These are phyloP conservation scores for Candida boidinii DNA, from an alignment of 805 yeast species.

Conservation along the genomic window DNA sequence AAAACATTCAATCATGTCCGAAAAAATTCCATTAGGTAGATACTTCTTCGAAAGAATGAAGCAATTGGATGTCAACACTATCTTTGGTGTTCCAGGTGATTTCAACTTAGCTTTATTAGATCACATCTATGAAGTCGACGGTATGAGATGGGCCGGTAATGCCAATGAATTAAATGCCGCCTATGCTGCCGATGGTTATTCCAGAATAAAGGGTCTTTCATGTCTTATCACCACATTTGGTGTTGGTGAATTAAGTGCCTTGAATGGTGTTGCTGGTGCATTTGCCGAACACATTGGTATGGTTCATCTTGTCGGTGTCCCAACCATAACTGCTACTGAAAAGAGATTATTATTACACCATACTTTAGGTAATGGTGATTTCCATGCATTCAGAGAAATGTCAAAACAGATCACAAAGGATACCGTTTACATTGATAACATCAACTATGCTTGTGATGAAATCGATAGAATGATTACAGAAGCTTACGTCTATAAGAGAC, in stretches of 20 bases:
- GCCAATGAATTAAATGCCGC: constrained; percentile 88
- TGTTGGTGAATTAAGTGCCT: constrained; percentile 80
- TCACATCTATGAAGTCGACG: constrained; percentile 65
- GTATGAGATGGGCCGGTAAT: constrained; percentile 84
- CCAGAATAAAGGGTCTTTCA: constrained; percentile 69
- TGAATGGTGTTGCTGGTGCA: constrained; percentile 83
- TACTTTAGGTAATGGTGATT: constrained; percentile 79
- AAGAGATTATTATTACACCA: constrained; percentile 71
- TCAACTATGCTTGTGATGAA: constrained; percentile 55
- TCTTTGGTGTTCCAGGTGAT: constrained; percentile 80
- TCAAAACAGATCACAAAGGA: constrained; percentile 64
- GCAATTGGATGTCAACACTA: constrained; percentile 62
- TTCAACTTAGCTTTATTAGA: constrained; percentile 67
- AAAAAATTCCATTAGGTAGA: constrained; percentile 63
- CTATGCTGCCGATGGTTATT: constrained; percentile 83
- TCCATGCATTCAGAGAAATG: constrained; percentile 73
- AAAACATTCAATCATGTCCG: too few species aligned
- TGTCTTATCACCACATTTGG: constrained; percentile 81
- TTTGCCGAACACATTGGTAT: constrained; percentile 86
- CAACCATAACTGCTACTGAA: constrained; percentile 66
- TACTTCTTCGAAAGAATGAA: constrained; percentile 71
- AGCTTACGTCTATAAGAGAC: constrained; percentile 66
- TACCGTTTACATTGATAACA: constrained; percentile 55
- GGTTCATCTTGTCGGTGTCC: constrained; percentile 80
- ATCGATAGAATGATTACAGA: constrained; percentile 69